Evolutionary conservation across 208 protist genomes (phyloP), one percentile per base, ranked within the genome.

Genomic region (Zelonia costaricensis): DNA sequence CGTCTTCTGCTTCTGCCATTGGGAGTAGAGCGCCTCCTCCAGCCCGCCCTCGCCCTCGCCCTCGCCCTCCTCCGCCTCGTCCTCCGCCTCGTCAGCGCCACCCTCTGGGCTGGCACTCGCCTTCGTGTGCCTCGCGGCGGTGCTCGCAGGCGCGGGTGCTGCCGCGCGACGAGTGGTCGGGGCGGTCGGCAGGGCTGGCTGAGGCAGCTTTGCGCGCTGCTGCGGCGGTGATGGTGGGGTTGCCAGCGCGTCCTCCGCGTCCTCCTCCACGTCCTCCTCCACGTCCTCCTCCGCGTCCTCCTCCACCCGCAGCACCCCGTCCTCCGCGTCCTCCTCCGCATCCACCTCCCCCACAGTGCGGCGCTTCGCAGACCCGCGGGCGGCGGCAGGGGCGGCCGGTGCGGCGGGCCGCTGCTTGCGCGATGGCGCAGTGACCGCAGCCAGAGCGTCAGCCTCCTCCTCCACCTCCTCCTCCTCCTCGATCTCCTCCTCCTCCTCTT

Each of bases 401-500:
- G n/a, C n/a, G n/a, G n/a, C n/a, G n/a, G n/a, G n/a, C n/a, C n/a
- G n/a, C n/a, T n/a, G n/a, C n/a, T n/a, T n/a, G n/a, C n/a, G n/a
- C n/a, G n/a, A n/a, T n/a, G n/a, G n/a, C n/a, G n/a, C n/a, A n/a
- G n/a, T n/a, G n/a, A n/a, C n/a, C n/a, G n/a, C n/a, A n/a, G n/a
- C 52, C 13, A 61, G 42, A 10, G 35, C 65, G 25, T 28, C 55
- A 16, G 70, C 58, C 23, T 58, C 45, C 33, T 22, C 55, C 10
- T 59, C 45, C 13, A 49, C 47, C 6, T 66, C 64, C 39, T 72
- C 55, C 62, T 65, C 53, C 62, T 69, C 44, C 36, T 63, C 63
- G 74, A 61, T 46, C 48, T 71, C 65, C 52, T 79, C 64, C 46
- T 62, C 62, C 27, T 63, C 57, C n/a, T 66, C 62, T 13, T 70